Conservation (phyloP, 768 basidiomycete genomes). For the Leucocoprinus birnbaumii region DNA sequence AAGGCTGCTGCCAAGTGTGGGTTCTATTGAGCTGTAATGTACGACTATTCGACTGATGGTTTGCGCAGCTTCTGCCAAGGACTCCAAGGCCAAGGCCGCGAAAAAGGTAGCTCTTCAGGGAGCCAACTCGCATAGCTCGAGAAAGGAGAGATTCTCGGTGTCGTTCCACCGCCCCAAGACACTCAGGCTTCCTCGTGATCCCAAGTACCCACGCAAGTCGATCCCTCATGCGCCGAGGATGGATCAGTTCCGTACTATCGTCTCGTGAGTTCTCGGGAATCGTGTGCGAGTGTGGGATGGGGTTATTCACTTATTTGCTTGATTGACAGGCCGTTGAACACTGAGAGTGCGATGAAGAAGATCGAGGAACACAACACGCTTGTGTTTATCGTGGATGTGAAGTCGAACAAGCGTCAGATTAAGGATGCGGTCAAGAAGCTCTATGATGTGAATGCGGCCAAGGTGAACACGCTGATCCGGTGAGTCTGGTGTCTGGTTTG, state of each 20-base stretch:
- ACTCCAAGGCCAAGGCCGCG: constrained; percentile 84
- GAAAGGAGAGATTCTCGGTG: constrained; percentile 83
- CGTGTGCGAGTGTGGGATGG: constrained; percentile 3
- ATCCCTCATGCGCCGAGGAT: constrained; percentile 90
- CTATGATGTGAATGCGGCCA: constrained; percentile 94
- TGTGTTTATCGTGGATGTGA: constrained; percentile 95
- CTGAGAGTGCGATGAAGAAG: constrained; percentile 99
- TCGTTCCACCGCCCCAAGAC: constrained; percentile 98
- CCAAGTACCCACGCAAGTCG: constrained; percentile 95
- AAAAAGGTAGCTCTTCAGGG: constrained; percentile 97
- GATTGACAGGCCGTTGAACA: constrained; percentile 73
- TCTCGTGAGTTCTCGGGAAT: no score
- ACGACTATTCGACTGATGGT: background rate
- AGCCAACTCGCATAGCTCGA: constrained; percentile 65
- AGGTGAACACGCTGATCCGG: constrained; percentile 99
- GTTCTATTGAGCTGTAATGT: constrained; percentile 14
- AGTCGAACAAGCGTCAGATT: constrained; percentile 97
- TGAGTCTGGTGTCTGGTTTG: constrained; percentile 31
- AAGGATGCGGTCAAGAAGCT: constrained; percentile 99
- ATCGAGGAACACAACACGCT: constrained; percentile 99
- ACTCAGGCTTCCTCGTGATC: constrained; percentile 75
- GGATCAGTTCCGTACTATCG: constrained; percentile 95
- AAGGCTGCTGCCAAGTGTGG: constrained; percentile 51
- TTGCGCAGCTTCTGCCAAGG: constrained; percentile 35
- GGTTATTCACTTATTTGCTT: background rate